Base-by-base conservation (phyloP, 306 rosid species). In the Biancaea sappan region DNA sequence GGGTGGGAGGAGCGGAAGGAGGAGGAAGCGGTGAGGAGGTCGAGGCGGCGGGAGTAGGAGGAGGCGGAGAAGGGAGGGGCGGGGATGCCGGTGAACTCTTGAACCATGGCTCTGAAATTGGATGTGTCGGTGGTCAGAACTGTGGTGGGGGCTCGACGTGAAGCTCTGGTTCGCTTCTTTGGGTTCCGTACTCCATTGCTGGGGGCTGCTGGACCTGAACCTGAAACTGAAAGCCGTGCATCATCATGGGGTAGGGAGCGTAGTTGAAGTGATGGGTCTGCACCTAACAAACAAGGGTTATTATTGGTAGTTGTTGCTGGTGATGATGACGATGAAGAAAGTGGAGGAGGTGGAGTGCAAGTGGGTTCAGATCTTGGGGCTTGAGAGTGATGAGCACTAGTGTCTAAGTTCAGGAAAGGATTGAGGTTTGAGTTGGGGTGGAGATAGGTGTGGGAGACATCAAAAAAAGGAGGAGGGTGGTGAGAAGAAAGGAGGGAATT, bases 81-180 rank as follows among this genome's bases (percentile, higher is more conserved):
- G 0, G 98, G 97, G 72, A 91, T 89, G 28, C 98, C 98, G 0
- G 98, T 94, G 78, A 94, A 94, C 34, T 94, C 97, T 78, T 94
- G 98, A 75, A 94, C 98, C 98, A 89, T 94, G 79, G 97, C 97
- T 74, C 98, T 72, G 84, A 94, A 94, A 68, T 94, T 94, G 0
- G 97, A 81, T 8, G 97, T 91, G 83, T 91, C 98, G 19, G 97
- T 94, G 72, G 96, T 91, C 54, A 94, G 88, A 52, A 94, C 96
- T 0, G 97, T 94, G 13, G 98, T 94, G 3, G 98, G 97, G 13
- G 97, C 96, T 69, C 97, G 70, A 37, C 97, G 83, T 1, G 98
- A 91, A 53, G 96, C 98, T 71, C 98, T 79, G 4, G 90, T 88
- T 72, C 98, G 71, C 73, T 91, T 94, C 90, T 94, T 94, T 1